phyloP scores from a whole-genome alignment of 176 grass and related monocot species.

The Rhynchospora tenuis region DNA sequence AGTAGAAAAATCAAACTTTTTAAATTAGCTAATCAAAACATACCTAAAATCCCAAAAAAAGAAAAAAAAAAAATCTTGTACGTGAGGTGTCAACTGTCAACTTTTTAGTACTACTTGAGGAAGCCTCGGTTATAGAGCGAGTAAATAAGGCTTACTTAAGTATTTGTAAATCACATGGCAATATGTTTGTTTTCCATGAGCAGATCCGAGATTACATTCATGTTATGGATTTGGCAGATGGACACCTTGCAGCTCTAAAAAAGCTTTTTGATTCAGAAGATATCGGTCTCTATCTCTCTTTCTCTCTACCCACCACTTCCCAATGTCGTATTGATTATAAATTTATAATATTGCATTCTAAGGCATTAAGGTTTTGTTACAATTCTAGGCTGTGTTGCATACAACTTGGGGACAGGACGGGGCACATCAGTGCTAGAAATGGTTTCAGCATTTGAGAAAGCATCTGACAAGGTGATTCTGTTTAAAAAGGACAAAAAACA shows the following conservation, averaged over 20 bases:
- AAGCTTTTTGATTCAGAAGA: slow-evolving; percentile 58
- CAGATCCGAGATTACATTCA: slow-evolving; percentile 94
- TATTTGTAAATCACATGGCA: background rate
- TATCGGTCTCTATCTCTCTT: slow-evolving; percentile 32
- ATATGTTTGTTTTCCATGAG: background rate
- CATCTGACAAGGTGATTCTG: slow-evolving; percentile 59
- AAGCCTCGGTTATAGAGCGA: background rate
- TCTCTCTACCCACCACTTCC: background rate
- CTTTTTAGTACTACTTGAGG: background rate
- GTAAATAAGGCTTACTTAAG: background rate
- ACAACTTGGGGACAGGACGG: slow-evolving; percentile 74
- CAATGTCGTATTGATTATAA: background rate
- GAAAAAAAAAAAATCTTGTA: background rate
- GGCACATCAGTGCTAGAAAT: slow-evolving; percentile 90
- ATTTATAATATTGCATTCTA: background rate
- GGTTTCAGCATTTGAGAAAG: slow-evolving; percentile 74
- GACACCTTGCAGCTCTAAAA: slow-evolving; percentile 73
- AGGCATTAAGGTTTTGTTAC: background rate
- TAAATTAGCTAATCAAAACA: background rate
- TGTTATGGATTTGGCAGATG: slow-evolving; percentile 88
- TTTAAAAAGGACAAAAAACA: background rate
- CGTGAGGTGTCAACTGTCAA: background rate
- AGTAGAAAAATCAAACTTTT: background rate
- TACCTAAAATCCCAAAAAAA: background rate
- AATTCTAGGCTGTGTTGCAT: slow-evolving; percentile 64